These are phyloP conservation scores for Cryptococcus sp. DNA, from an alignment of 1,284 basidiomycete genomes.

Conservation along the genomic window DNA sequence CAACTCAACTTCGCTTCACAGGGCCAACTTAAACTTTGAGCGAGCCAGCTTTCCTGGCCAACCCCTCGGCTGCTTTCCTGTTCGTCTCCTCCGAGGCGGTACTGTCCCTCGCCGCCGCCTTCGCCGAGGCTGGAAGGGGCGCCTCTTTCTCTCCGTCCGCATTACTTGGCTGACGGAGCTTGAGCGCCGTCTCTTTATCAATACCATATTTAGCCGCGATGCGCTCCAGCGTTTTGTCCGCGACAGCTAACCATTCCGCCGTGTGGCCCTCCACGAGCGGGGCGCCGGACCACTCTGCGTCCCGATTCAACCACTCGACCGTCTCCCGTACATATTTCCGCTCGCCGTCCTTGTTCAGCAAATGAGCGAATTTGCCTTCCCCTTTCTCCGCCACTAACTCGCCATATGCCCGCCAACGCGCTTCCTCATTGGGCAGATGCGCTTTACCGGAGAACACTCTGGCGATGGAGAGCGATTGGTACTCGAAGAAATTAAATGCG, in stretches of 20 bases:
- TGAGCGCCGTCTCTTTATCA: conserved; percentile 4
- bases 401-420: conserved; percentile 19
- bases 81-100: conserved; percentile 17
- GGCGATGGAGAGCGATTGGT: conserved; percentile 34
- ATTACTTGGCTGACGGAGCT: conserved; percentile 2
- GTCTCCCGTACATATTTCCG: conserved; percentile 32
- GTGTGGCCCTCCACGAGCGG: conserved; percentile 29
- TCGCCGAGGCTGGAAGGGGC: conserved; percentile 2
- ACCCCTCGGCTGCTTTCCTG: conserved; percentile 10
- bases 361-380: conserved; percentile 32
- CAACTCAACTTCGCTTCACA: not conserved
- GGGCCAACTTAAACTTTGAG: not conserved
- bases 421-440: conserved; percentile 22
- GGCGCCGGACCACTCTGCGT: conserved; percentile 28
- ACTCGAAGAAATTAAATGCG: conserved; percentile 43
- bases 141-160: conserved; percentile 3
- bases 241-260: conserved; percentile 26
- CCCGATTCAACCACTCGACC: conserved; percentile 39
- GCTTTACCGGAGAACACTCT: conserved; percentile 33
- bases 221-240: conserved; percentile 18
- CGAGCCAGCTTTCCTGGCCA: conserved; percentile 3
- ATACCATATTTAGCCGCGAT: conserved; percentile 25
- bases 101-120: conserved; percentile 7
- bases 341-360: conserved; percentile 35
- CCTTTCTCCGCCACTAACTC: conserved; percentile 19